Conservation (phyloP, 108 stramenopile species). For the Fragilaria radians region DNA sequence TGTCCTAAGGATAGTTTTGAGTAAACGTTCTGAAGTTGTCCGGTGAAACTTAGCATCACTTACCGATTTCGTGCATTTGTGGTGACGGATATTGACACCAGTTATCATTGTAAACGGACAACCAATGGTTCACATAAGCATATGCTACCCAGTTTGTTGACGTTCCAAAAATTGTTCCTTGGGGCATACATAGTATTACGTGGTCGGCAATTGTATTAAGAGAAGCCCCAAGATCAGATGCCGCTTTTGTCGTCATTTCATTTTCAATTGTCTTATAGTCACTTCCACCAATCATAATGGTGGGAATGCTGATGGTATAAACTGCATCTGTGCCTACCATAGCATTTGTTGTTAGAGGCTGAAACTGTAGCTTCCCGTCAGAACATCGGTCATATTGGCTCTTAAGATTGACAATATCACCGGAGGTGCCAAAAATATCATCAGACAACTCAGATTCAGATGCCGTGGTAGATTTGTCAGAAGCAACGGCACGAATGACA, state of each 20-base stretch:
- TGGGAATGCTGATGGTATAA: slow-evolving; percentile 15
- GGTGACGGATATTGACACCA: slow-evolving; percentile 36
- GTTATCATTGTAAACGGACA: slow-evolving; percentile 33
- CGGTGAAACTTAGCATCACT: too few species aligned
- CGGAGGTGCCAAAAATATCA: slow-evolving; percentile 17
- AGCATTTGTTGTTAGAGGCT: neutral
- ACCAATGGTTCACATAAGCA: slow-evolving; percentile 31
- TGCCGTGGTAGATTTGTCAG: slow-evolving; percentile 6
- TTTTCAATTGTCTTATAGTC: slow-evolving; percentile 11
- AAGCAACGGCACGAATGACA: slow-evolving; percentile 18
- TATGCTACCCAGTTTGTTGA: slow-evolving; percentile 23
- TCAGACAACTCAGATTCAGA: slow-evolving; percentile 7
- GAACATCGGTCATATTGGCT: slow-evolving; percentile 13
- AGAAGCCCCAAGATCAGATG: neutral
- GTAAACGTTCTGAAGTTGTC: too few species aligned
- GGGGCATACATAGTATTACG: slow-evolving; percentile 56
- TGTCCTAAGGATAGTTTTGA: too few species aligned
- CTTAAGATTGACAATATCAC: slow-evolving; percentile 15
- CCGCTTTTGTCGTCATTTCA: slow-evolving; percentile 3
- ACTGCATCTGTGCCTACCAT: slow-evolving; percentile 1
- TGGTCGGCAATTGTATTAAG: slow-evolving; percentile 30
- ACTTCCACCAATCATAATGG: slow-evolving; percentile 8
- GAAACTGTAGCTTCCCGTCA: slow-evolving; percentile 13
- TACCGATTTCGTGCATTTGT: slow-evolving; percentile 52
- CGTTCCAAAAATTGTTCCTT: slow-evolving; percentile 24